Percentiles rank a stretch among this genome's conserved stretches.
Conservation (phyloP, 2,329 filamentous ascomycete genomes). For the Penicillium sp. region DNA sequence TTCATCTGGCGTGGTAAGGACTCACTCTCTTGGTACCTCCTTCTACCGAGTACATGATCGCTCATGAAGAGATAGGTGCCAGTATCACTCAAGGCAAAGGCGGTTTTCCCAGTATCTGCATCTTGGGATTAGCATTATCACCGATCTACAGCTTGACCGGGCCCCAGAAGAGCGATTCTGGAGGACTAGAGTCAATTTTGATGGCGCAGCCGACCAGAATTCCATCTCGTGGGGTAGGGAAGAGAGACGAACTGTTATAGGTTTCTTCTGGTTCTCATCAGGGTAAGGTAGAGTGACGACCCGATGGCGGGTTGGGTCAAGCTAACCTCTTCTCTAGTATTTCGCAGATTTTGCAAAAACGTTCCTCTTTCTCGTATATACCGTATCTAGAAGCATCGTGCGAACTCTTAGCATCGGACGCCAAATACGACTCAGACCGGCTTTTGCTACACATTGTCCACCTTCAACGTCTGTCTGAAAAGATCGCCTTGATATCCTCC, state of each 20-base stretch:
- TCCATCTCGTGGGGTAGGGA: neutral
- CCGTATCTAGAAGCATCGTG: conserved; percentile 10
- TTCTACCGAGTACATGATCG: neutral
- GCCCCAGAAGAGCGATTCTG: neutral
- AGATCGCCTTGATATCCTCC: conserved; percentile 1
- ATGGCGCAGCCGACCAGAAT: neutral
- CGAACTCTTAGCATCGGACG: conserved; percentile 4
- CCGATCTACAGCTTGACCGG: conserved; percentile 5
- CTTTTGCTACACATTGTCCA: conserved; percentile 15
- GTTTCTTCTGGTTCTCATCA: conserved; percentile 3
- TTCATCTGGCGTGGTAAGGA: conserved; percentile 4
- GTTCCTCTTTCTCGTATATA: conserved; percentile 9
- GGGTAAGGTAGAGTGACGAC: neutral
- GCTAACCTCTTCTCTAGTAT: neutral
- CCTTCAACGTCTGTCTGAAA: conserved; percentile 15
- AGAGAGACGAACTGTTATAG: conserved; percentile 3
- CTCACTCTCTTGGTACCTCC: neutral
- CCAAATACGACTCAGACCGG: conserved; percentile 13
- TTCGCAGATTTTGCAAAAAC: conserved; percentile 14
- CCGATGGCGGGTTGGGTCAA: neutral
- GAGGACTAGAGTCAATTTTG: neutral
- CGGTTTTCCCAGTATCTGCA: conserved; percentile 6
- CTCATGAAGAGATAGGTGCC: neutral
- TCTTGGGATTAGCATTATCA: conserved; percentile 7
- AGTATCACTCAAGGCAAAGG: conserved; percentile 1